Evolutionary conservation across 2,329 filamentous ascomycete species (phyloP).

Genomic region (Xylaria sp.): DNA sequence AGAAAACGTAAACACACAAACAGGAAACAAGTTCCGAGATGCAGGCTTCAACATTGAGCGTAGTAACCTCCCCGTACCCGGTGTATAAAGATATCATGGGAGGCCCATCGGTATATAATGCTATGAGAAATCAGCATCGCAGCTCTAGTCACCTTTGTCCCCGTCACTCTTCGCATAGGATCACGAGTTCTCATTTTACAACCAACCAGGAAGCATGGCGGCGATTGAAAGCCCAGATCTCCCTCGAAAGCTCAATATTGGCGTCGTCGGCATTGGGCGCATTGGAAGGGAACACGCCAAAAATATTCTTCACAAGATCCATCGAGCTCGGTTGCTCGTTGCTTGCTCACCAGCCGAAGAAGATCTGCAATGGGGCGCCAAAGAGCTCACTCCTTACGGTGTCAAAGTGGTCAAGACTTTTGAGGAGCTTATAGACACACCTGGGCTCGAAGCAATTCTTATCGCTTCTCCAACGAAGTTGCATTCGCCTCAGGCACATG

Average conservation of each 20-base stretch:
- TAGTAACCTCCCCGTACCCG: too few relatives aligned
- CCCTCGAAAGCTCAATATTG: slow-evolving; percentile 1
- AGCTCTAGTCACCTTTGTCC: too few relatives aligned
- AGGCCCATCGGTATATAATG: too few relatives aligned
- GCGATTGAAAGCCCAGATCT: background rate
- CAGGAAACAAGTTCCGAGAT: too few relatives aligned
- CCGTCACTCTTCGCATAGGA: too few relatives aligned
- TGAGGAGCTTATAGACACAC: slow-evolving; percentile 1
- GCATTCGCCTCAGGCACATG: slow-evolving; percentile 1
- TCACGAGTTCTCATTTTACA: too few relatives aligned
- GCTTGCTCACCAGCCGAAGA: slow-evolving; percentile 3
- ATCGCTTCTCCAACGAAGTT: slow-evolving; percentile 5
- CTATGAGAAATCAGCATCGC: too few relatives aligned
- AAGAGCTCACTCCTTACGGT: background rate
- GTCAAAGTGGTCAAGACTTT: background rate
- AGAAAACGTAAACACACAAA: too few relatives aligned
- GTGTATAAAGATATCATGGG: too few relatives aligned
- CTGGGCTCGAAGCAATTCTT: slow-evolving; percentile 3
- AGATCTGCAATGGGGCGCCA: background rate
- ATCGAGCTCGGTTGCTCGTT: background rate
- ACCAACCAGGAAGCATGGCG: too few relatives aligned
- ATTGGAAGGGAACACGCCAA: slow-evolving; percentile 1
- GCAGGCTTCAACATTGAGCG: too few relatives aligned
- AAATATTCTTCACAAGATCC: slow-evolving; percentile 4
- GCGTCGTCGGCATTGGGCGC: slow-evolving; percentile 6